Evolutionary conservation across 176 grass and related monocot genomes (phyloP), one percentile per base, ranked within the genome.

Genomic region (Ensete glaucum): DNA sequence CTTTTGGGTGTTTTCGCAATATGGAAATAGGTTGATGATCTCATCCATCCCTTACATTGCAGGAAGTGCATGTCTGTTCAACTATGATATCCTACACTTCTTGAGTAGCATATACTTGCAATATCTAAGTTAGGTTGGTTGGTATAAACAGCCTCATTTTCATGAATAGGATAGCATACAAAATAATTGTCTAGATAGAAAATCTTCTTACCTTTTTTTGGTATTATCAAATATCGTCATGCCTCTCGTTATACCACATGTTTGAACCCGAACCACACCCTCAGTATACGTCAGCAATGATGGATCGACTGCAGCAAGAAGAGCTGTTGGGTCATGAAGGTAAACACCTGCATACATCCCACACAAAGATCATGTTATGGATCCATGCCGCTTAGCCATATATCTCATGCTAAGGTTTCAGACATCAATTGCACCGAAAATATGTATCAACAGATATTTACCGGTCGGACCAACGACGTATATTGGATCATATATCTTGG

Each of bases 271-370:
- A 72, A 92, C 88, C 0, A 89, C 80, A 15, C 94, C 94, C 83
- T 98, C 94, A 0, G 84, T 91, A 78, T 91, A 98, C 84, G 94
- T 98, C 85, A 98, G 72, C 60, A 91, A 58, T 1, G 94, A 87
- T 26, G 94, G 94, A 72, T 98, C 85, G 76, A 93, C 84, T 2
- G 90, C 94, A 49, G 90, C 90, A 73, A 98, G 71, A 80, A 98
- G 51, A 25, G 90, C 68, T 14, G 88, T 82, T 63, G 94, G 94
- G 77, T 98, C 94, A 52, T 98, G 94, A 70, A 98, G 87, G 82
- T 93, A 98, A 54, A 89, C 94, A 73, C 87, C 93, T 97, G 85
- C 54, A 89, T 77, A 76, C 64, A 72, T 69, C 53, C 71, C 29
- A 78, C 62, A 82, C 9, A 91, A 19, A 54, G 76, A 81, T 17